Conservation (phyloP, 2,329 filamentous ascomycete species). For the Mollisiaceae sp. region DNA sequence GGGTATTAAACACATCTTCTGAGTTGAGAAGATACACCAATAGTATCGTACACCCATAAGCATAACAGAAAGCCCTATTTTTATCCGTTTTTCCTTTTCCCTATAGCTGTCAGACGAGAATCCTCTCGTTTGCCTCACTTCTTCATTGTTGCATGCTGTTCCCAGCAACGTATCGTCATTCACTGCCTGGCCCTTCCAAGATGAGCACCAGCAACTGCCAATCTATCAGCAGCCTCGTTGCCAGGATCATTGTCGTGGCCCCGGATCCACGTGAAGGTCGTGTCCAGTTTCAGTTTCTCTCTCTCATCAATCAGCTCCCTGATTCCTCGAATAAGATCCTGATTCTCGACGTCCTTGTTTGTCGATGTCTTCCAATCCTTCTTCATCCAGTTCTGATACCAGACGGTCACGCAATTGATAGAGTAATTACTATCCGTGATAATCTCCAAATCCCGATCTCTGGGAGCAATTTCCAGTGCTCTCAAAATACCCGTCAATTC, state of each 20-base stretch:
- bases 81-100: neutral
- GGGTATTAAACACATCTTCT: conserved; percentile 4
- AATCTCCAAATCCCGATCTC: conserved; percentile 73
- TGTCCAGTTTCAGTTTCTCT: conserved; percentile 61
- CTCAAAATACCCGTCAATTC: conserved; percentile 88
- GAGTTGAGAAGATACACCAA: neutral
- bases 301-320: conserved; percentile 74
- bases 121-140: neutral
- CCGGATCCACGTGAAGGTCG: conserved; percentile 86
- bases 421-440: conserved; percentile 89
- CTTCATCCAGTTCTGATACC: conserved; percentile 78
- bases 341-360: conserved; percentile 80
- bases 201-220: conserved; percentile 72
- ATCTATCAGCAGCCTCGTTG: conserved; percentile 78
- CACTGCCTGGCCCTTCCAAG: conserved; percentile 6
- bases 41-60: neutral
- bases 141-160: neutral
- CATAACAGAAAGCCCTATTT: neutral
- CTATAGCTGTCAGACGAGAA: neutral
- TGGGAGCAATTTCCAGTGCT: conserved; percentile 76
- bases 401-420: conserved; percentile 86
- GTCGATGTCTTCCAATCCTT: conserved; percentile 78
- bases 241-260: conserved; percentile 76
- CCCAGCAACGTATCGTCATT: neutral
- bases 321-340: conserved; percentile 79